Percentiles rank a stretch among this genome's conserved stretches.
Evolutionary conservation across 305 asterid species (phyloP).

Genomic region (Caryopteris hybrid): DNA sequence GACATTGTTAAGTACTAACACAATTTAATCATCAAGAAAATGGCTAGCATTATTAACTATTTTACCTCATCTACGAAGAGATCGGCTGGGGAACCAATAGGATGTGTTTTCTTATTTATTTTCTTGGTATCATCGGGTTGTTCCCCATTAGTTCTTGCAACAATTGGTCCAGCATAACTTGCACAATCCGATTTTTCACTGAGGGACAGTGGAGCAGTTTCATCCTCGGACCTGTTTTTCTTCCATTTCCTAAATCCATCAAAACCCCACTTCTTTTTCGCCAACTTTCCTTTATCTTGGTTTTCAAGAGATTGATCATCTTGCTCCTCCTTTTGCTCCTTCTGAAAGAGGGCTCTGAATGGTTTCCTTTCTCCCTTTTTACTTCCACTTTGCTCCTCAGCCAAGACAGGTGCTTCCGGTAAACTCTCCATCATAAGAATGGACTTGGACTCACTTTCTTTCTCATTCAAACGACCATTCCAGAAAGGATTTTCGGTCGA

Average conservation of each 20-base stretch:
- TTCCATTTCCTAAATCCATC: slow-evolving; percentile 85
- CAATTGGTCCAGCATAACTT: slow-evolving; percentile 19
- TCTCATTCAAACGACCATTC: slow-evolving; percentile 35
- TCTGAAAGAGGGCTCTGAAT: slow-evolving; percentile 37
- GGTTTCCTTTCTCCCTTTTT: slow-evolving; percentile 54
- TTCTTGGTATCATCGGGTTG: slow-evolving; percentile 47
- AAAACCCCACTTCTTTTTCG: slow-evolving; percentile 64
- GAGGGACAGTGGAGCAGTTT: slow-evolving; percentile 58
- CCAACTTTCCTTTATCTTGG: slow-evolving; percentile 29
- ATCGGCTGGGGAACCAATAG: slow-evolving; percentile 47
- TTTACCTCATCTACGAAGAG: slow-evolving; percentile 57
- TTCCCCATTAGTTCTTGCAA: slow-evolving; percentile 29
- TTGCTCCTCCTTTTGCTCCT: slow-evolving; percentile 15
- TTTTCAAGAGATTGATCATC: slow-evolving; percentile 22
- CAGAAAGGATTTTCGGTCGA: slow-evolving; percentile 52
- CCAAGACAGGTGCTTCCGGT: slow-evolving; percentile 18
- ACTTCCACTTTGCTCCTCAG: slow-evolving; percentile 35
- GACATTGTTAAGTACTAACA: too few species aligned
- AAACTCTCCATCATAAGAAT: slow-evolving; percentile 64
- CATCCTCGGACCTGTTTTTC: slow-evolving; percentile 56
- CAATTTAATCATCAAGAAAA: not conserved
- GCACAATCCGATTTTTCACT: slow-evolving; percentile 48
- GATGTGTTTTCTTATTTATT: slow-evolving; percentile 44
- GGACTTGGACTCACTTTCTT: slow-evolving; percentile 48
- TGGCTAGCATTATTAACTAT: not conserved